Conservation (phyloP, 768 basidiomycete genomes). For the Gloeophyllum trabeum region DNA sequence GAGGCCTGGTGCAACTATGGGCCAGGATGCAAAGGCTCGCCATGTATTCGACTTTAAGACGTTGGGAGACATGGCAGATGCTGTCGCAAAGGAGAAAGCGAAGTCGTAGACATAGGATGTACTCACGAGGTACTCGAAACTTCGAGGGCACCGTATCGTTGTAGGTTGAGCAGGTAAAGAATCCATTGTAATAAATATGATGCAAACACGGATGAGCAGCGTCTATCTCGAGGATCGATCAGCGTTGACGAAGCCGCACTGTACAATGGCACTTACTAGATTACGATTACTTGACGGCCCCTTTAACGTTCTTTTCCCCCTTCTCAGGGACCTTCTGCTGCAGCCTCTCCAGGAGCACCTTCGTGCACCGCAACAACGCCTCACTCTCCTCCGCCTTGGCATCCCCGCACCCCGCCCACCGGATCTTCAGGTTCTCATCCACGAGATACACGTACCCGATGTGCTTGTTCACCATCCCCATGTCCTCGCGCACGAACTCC, state of each 20-base stretch:
- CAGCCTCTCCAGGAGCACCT: conserved; percentile 57
- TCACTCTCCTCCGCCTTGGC: conserved; percentile 65
- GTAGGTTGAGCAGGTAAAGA: too few species aligned
- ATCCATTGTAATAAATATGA: neutral
- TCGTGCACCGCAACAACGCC: conserved; percentile 56
- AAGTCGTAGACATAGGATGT: too few species aligned
- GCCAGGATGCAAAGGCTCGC: conserved; percentile 19
- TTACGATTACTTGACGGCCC: too few species aligned
- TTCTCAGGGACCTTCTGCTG: too few species aligned
- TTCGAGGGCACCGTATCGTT: too few species aligned
- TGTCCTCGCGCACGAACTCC: conserved; percentile 73
- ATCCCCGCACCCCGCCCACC: conserved; percentile 90
- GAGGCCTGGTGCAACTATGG: conserved; percentile 29
- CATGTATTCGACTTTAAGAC: conserved; percentile 35
- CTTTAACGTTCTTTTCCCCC: too few species aligned
- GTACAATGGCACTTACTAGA: too few species aligned
- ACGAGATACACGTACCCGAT: conserved; percentile 90
- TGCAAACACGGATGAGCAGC: neutral
- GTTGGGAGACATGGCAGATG: conserved; percentile 48
- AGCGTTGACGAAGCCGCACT: too few species aligned
- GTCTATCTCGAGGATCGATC: neutral
- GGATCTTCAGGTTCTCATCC: conserved; percentile 72
- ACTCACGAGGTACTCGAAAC: too few species aligned
- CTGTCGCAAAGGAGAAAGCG: conserved; percentile 19
- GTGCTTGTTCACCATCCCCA: conserved; percentile 84